phyloP scores from a whole-genome alignment of 129 eudicot genomes.

The Escallonia herrerae region DNA sequence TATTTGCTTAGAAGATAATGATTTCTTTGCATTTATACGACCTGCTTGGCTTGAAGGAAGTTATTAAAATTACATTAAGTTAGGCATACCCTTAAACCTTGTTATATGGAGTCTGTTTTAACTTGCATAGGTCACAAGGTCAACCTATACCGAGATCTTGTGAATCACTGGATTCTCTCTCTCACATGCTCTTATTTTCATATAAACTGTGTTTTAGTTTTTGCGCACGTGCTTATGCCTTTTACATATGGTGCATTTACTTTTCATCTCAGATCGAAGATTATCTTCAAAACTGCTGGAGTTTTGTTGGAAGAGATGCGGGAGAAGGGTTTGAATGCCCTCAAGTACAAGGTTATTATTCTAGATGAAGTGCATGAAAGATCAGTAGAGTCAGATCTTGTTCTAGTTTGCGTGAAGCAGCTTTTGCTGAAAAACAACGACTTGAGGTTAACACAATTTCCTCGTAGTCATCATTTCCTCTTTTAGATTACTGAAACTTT shows the following conservation, averaged over 20 bases:
- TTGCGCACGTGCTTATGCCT: background rate
- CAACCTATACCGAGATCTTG: too few species aligned
- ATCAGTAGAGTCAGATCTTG: slow-evolving; percentile 97
- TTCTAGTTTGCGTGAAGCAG: slow-evolving; percentile 94
- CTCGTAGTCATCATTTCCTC: background rate
- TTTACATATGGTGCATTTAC: background rate
- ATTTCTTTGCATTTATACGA: background rate
- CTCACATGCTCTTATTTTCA: too few species aligned
- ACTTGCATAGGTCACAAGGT: too few species aligned
- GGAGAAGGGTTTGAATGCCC: slow-evolving; percentile 79
- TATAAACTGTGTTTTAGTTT: background rate
- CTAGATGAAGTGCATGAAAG: slow-evolving; percentile 98
- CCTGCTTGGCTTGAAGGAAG: background rate
- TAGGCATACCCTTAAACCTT: background rate
- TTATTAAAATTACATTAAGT: background rate
- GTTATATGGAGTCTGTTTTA: too few species aligned
- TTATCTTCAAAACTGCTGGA: slow-evolving; percentile 97
- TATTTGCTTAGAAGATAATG: too few species aligned
- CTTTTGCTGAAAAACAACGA: slow-evolving; percentile 54
- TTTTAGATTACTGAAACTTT: too few species aligned
- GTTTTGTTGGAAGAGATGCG: slow-evolving; percentile 96
- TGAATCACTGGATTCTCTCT: too few species aligned
- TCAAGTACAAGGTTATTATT: slow-evolving; percentile 84
- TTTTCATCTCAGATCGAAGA: slow-evolving; percentile 62
- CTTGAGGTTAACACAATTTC: slow-evolving; percentile 44